Percentiles rank a stretch among this genome's conserved stretches.
phyloP scores from a whole-genome alignment of 2,329 filamentous ascomycete genomes.

The Fusarium temperatum region DNA sequence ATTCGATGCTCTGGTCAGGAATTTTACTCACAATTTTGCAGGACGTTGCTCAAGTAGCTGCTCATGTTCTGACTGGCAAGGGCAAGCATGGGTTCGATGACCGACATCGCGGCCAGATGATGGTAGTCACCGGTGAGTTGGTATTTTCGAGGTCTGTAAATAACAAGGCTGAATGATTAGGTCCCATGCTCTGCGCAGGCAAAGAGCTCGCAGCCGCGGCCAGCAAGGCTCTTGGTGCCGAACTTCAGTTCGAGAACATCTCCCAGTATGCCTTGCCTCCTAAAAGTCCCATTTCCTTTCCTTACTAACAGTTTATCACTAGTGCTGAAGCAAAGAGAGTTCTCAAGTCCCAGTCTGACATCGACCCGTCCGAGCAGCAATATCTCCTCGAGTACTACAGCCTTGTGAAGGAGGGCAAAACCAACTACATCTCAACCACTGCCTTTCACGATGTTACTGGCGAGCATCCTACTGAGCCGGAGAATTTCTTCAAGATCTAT shows the following conservation, averaged over 20 bases:
- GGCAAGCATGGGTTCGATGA: no score
- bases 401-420: constrained; percentile 14
- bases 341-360: neutral
- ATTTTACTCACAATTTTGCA: no score
- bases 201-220: constrained; percentile 57
- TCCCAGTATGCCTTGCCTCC: neutral
- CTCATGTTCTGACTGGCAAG: no score
- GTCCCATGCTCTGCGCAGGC: constrained; percentile 51
- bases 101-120: no score
- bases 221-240: constrained; percentile 52
- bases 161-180: no score
- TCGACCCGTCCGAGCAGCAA: constrained; percentile 4
- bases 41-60: no score
- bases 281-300: fast-evolving
- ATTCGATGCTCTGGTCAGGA: no score
- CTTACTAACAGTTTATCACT: neutral
- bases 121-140: no score
- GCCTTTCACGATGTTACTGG: constrained; percentile 1
- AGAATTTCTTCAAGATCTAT: constrained; percentile 20
- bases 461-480: constrained; percentile 1
- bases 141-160: no score
- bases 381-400: constrained; percentile 18
- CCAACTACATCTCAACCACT: constrained; percentile 5
- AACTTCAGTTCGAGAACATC: constrained; percentile 43
- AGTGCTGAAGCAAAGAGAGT: constrained; percentile 12